Evolutionary conservation across 352 stramenopile genomes (phyloP).

Genomic region (Phytopythium montanum): DNA sequence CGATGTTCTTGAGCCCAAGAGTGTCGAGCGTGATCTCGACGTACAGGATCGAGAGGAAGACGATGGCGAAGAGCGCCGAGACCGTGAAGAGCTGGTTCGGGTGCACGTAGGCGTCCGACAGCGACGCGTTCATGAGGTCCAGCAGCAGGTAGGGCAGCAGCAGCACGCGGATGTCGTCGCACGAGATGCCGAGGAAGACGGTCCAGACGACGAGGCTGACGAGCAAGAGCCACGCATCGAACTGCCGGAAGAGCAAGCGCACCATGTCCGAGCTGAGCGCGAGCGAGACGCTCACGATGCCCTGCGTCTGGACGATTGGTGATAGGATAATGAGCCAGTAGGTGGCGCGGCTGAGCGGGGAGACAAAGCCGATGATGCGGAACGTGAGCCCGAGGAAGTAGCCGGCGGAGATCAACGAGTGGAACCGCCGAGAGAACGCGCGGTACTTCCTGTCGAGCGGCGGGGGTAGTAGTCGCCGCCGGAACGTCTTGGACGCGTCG

Average conservation of each 20-base stretch:
- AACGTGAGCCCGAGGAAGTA: constrained; percentile 5
- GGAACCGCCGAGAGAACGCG: background rate
- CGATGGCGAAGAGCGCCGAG: background rate
- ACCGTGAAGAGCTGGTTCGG: background rate
- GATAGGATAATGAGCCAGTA: constrained; percentile 1
- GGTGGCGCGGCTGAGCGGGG: background rate
- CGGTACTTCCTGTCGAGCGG: background rate
- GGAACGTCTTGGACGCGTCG: constrained; percentile 2
- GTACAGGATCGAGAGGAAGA: constrained; percentile 2
- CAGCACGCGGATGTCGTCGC: constrained; percentile 1
- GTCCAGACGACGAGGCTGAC: constrained; percentile 3
- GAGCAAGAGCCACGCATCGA: constrained; percentile 5
- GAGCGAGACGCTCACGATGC: background rate
- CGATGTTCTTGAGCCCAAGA: background rate
- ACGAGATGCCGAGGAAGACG: constrained; percentile 8
- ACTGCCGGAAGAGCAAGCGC: background rate
- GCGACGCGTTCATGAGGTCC: constrained; percentile 1
- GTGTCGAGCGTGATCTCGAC: constrained; percentile 1
- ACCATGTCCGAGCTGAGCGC: constrained; percentile 3
- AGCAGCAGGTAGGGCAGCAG: constrained; percentile 1
- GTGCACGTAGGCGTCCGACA: constrained; percentile 3
- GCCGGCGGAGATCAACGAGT: background rate
- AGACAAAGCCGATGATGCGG: constrained; percentile 3
- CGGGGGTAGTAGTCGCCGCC: background rate
- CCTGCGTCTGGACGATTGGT: background rate